phyloP scores from a whole-genome alignment of 345 rosid species.

The Diplotaxis tenuifolia region DNA sequence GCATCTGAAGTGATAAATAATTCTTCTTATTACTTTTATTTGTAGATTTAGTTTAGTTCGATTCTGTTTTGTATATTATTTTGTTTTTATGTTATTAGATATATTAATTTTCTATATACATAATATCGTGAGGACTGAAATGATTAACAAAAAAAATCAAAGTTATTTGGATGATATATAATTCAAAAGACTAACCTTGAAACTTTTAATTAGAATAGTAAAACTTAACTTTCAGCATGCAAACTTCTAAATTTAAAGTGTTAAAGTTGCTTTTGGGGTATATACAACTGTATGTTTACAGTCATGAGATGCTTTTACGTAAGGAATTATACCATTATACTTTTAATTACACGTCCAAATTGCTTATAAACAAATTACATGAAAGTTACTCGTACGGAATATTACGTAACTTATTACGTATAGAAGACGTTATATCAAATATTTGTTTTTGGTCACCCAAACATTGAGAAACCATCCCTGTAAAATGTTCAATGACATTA shows the following conservation, averaged over 20 bases:
- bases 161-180: no score
- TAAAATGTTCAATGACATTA: not conserved
- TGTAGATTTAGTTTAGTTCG: not conserved
- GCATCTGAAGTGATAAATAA: not conserved
- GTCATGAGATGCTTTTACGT: not conserved
- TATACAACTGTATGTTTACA: not conserved
- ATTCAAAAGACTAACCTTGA: not conserved
- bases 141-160: no score
- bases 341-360: not conserved
- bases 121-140: no score
- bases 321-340: not conserved
- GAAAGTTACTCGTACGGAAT: no score
- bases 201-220: not conserved
- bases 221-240: not conserved
- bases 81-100: not conserved
- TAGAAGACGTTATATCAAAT: not conserved
- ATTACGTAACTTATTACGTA: not conserved
- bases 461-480: slow-evolving; percentile 9
- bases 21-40: not conserved
- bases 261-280: not conserved
- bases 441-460: not conserved
- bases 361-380: not conserved
- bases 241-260: not conserved
- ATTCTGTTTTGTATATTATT: not conserved
- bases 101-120: not conserved